These are phyloP conservation scores for Colletotrichum gigasporum DNA, from an alignment of 2,329 filamentous ascomycete genomes.

Conservation along the genomic window DNA sequence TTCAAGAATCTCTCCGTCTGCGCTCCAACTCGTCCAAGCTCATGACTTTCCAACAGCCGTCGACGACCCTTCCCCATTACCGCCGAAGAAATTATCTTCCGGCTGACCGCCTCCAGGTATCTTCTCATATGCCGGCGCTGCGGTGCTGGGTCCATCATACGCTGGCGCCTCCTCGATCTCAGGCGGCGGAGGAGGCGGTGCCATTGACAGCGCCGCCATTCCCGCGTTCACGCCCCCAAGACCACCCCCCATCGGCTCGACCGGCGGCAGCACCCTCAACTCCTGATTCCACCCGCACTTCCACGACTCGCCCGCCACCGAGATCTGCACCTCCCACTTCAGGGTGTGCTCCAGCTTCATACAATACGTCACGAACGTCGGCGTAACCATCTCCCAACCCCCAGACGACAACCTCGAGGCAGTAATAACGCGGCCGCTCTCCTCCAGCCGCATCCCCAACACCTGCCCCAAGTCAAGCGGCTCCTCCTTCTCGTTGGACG, in stretches of 20 bases:
- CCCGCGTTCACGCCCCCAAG: not conserved
- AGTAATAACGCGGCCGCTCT: not conserved
- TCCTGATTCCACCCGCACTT: not conserved
- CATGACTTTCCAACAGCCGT: not conserved
- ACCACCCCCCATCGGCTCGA: not conserved
- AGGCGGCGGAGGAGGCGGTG: not conserved
- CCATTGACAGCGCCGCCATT: not conserved
- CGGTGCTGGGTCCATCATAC: not conserved
- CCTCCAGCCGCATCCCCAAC: not conserved
- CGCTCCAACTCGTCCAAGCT: too few relatives aligned
- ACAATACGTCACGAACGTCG: conserved; percentile 1
- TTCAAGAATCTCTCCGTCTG: too few relatives aligned
- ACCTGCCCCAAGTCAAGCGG: not conserved
- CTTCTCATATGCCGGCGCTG: conserved; percentile 13
- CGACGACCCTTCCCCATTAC: not conserved
- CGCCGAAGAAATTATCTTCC: too few relatives aligned
- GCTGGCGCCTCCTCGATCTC: not conserved
- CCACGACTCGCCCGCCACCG: not conserved
- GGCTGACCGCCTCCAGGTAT: too few relatives aligned
- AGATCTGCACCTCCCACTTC: not conserved
- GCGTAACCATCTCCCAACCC: not conserved
- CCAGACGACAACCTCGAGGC: not conserved
- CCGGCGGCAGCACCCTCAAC: not conserved
- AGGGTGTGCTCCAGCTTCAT: not conserved
- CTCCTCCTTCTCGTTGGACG: not conserved